Conservation (phyloP, 83 land plant genomes). For the Isoetes engelmannii region DNA sequence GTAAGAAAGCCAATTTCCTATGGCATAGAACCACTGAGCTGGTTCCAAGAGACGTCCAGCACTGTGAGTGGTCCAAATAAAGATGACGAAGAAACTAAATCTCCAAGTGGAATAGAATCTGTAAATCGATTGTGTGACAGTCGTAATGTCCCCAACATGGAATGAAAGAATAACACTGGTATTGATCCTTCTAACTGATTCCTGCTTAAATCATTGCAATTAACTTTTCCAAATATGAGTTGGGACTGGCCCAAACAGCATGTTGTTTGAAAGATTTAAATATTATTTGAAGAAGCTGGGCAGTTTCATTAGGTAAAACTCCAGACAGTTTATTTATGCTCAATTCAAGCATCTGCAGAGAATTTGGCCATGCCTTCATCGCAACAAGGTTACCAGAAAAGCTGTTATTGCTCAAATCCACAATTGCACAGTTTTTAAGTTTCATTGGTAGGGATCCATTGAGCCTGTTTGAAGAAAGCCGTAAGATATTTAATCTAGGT, state of each 20-base stretch:
- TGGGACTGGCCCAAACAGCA: slow-evolving; percentile 45
- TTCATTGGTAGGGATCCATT: slow-evolving; percentile 45
- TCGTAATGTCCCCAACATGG: background rate
- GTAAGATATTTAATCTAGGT: slow-evolving; percentile 34
- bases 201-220: slow-evolving; percentile 44
- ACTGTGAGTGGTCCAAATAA: background rate
- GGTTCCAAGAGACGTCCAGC: slow-evolving; percentile 5
- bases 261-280: slow-evolving; percentile 47
- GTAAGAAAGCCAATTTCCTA: background rate
- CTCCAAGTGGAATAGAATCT: background rate
- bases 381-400: slow-evolving; percentile 44
- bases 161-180: background rate
- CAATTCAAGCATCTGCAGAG: slow-evolving; percentile 42
- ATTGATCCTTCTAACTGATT: slow-evolving; percentile 36
- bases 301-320: slow-evolving; percentile 41
- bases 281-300: slow-evolving; percentile 50
- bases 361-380: slow-evolving; percentile 48
- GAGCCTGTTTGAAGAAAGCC: slow-evolving; percentile 48
- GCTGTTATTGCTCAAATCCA: slow-evolving; percentile 55
- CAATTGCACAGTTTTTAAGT: slow-evolving; percentile 39
- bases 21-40: slow-evolving; percentile 8
- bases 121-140: background rate
- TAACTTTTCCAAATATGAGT: slow-evolving; percentile 40
- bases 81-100: background rate
- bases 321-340: slow-evolving; percentile 48